These are phyloP conservation scores for Ogataea populi-albae DNA, from an alignment of 805 yeast genomes.

Conservation along the genomic window DNA sequence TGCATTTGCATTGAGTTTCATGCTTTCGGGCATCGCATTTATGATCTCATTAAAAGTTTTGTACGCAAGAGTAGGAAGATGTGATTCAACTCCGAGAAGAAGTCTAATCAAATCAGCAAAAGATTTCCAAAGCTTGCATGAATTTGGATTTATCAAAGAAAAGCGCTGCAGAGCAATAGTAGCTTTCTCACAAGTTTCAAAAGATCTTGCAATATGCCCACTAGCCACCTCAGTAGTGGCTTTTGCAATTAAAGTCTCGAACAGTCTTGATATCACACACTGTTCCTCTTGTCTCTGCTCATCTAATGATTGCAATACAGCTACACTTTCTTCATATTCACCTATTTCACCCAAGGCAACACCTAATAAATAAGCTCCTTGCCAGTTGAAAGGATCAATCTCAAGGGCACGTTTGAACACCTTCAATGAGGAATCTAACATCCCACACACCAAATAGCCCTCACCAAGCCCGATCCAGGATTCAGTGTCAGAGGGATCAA, in stretches of 20 bases:
- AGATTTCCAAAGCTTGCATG: constrained; percentile 65
- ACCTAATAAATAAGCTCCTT: constrained; percentile 66
- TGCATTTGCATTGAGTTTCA: constrained; percentile 2
- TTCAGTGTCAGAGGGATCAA: constrained; percentile 61
- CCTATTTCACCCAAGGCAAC: constrained; percentile 60
- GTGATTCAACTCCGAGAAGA: constrained; percentile 54
- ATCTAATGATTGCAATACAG: constrained; percentile 40
- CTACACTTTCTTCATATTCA: constrained; percentile 61
- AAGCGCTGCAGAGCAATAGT: constrained; percentile 28
- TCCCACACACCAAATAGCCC: constrained; percentile 80
- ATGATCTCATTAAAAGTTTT: constrained; percentile 30
- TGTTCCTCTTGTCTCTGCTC: constrained; percentile 44
- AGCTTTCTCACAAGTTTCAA: constrained; percentile 41
- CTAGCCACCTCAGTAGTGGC: constrained; percentile 49
- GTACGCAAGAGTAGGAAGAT: constrained; percentile 49
- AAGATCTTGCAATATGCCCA: constrained; percentile 69
- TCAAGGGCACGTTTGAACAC: constrained; percentile 69
- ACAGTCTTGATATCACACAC: constrained; percentile 49
- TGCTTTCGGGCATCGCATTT: constrained; percentile 15
- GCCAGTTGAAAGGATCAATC: constrained; percentile 54
- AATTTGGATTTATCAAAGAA: constrained; percentile 24
- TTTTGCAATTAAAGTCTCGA: constrained; percentile 55
- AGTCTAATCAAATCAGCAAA: constrained; percentile 56
- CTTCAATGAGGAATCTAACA: constrained; percentile 80
- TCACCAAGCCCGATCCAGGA: constrained; percentile 99